Evolutionary conservation across 129 eudicot species (phyloP), one percentile per base, ranked within the genome.

Genomic region (sunflower (Helianthus annuus)): DNA sequence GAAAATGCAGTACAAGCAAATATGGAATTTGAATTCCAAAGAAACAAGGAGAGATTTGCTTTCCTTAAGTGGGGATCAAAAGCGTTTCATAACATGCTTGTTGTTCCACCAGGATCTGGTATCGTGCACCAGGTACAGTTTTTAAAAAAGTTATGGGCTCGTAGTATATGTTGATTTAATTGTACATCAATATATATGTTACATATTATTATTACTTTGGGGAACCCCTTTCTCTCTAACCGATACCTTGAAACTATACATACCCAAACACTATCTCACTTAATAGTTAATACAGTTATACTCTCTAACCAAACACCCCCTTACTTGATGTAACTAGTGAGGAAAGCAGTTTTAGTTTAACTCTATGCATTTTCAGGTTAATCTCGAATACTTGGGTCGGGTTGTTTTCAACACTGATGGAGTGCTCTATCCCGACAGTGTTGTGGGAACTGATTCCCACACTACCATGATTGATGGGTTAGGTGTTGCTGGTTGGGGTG

Each of bases 401-500:
- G 98, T 92, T 58, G 98, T 92, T 65, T 92, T 92, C 82, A 92
- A 89, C 82, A 87, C 79, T 38, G 84, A 87, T 9, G 98, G 98
- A 48, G 62, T 92, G 48, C 82, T 92, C 59, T 92, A 92, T 72
- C 98, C 98, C 1, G 98, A 92, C 80, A 92, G 98, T 87, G 98
- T 92, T 64, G 98, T 92, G 42, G 98, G 98, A 69, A 92, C 98
- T 64, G 98, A 92, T 75, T 89, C 98, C 45, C 98, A 92, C 76
- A 92, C 98, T 39, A 92, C 98, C 39, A 92, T 92, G 98, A 92
- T 92, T 79, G 98, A 92, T 66, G 98, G 98, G 78, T 73, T 92
- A 46, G 98, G 96, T 17, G 98, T 92, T 83, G 95, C 98, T 78
- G 98, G 98, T 56, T 92, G 98, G 98, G 98, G 96, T 64, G 98